Percentiles rank a stretch among this genome's conserved stretches.
Evolutionary conservation across 2,329 filamentous ascomycete species (phyloP).

Genomic region (Nemania serpens): DNA sequence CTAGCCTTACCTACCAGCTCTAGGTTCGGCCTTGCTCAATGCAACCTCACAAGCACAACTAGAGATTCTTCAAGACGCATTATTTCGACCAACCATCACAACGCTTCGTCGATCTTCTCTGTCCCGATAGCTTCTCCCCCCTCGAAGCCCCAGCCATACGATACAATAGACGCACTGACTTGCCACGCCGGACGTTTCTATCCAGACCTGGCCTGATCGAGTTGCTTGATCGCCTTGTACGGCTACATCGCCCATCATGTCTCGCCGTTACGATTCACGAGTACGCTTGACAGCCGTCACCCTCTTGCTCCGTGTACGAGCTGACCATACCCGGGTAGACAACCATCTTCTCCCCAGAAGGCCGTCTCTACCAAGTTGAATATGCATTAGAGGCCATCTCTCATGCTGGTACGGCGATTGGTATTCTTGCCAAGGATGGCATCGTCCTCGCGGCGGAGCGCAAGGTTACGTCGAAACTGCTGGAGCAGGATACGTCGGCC

Average conservation of each 20-base stretch:
- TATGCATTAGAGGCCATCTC: slow-evolving; percentile 99
- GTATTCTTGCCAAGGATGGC: slow-evolving; percentile 95
- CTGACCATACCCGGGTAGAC: slow-evolving; percentile 62
- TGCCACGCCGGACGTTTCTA: background rate
- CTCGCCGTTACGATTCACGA: slow-evolving; percentile 95
- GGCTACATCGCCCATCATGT: slow-evolving; percentile 64
- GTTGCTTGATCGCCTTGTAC: slow-evolving; percentile 8
- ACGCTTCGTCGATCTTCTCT: background rate
- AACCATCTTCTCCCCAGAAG: slow-evolving; percentile 99
- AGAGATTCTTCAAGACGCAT: background rate
- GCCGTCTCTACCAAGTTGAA: slow-evolving; percentile 98
- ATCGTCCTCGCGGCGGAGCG: slow-evolving; percentile 97
- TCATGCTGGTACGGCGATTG: slow-evolving; percentile 94
- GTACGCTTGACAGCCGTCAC: slow-evolving; percentile 58
- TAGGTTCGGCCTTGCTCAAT: slow-evolving; percentile 26
- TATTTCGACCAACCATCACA: background rate
- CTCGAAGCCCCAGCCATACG: background rate
- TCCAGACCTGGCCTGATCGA: slow-evolving; percentile 1
- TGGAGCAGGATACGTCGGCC: slow-evolving; percentile 98
- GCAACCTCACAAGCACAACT: slow-evolving; percentile 20
- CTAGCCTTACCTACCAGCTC: slow-evolving; percentile 32
- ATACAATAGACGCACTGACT: background rate
- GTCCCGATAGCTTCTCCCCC: background rate
- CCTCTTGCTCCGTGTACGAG: slow-evolving; percentile 28
- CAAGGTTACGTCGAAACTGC: slow-evolving; percentile 98